phyloP scores from a whole-genome alignment of 306 rosid species.

The Sicyos edulis region DNA sequence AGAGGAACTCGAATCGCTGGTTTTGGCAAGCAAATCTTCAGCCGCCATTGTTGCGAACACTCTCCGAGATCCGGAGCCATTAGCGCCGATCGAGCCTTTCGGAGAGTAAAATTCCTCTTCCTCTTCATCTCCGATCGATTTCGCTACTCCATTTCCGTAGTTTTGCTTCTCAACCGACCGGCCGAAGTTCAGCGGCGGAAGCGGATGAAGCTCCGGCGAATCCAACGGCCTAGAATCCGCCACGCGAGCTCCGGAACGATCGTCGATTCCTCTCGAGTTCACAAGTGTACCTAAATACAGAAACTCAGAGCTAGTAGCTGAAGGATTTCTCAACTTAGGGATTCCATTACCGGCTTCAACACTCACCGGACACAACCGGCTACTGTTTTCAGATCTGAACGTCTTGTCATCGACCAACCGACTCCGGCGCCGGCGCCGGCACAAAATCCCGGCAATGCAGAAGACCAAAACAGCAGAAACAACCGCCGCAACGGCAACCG shows the following conservation, averaged over 20 bases:
- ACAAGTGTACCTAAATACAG: slow-evolving; percentile 86
- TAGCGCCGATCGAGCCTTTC: slow-evolving; percentile 55
- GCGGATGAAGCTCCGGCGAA: slow-evolving; percentile 54
- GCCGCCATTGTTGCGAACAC: slow-evolving; percentile 29
- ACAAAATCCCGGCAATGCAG: slow-evolving; percentile 37
- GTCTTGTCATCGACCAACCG: slow-evolving; percentile 49
- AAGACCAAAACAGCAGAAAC: slow-evolving; percentile 29
- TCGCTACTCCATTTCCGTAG: slow-evolving; percentile 24
- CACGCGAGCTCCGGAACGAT: slow-evolving; percentile 31
- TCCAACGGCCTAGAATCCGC: slow-evolving; percentile 33
- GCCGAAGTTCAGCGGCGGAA: slow-evolving; percentile 39
- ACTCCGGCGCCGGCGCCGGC: slow-evolving; percentile 35
- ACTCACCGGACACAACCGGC: slow-evolving; percentile 42
- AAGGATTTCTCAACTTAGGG: slow-evolving; percentile 31
- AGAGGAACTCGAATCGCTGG: slow-evolving; percentile 40
- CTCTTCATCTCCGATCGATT: slow-evolving; percentile 36
- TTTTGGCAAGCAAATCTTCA: slow-evolving; percentile 25
- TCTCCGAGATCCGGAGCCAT: slow-evolving; percentile 69
- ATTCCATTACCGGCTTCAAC: slow-evolving; percentile 23
- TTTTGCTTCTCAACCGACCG: slow-evolving; percentile 22
- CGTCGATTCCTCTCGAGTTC: slow-evolving; percentile 49
- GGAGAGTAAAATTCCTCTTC: slow-evolving; percentile 90
- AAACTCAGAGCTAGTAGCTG: slow-evolving; percentile 72
- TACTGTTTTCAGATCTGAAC: slow-evolving; percentile 62
- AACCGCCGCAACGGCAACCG: slow-evolving; percentile 42